Percentiles rank a stretch among this genome's conserved stretches.
Conservation (phyloP, 305 asterid species). For the Fraxinus paxiana region DNA sequence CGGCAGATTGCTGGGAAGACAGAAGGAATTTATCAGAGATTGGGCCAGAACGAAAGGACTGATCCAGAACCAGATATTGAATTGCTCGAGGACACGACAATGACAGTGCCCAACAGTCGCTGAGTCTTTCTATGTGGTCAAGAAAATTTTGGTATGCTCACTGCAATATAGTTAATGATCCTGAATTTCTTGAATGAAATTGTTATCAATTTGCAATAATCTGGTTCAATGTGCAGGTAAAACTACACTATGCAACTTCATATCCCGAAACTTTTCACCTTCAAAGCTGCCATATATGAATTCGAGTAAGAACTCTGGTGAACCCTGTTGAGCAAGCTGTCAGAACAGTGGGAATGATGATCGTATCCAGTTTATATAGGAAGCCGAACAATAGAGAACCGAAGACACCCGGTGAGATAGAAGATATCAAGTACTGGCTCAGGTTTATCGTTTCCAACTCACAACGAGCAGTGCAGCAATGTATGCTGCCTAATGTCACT, state of each 20-base stretch:
- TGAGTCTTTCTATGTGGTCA: slow-evolving; percentile 77
- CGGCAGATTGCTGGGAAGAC: slow-evolving; percentile 57
- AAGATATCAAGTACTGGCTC: slow-evolving; percentile 83
- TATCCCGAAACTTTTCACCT: slow-evolving; percentile 53
- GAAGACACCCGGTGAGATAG: slow-evolving; percentile 51
- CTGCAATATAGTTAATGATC: background rate
- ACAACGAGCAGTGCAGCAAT: slow-evolving; percentile 62
- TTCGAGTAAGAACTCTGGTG: slow-evolving; percentile 59
- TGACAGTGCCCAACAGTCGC: slow-evolving; percentile 58
- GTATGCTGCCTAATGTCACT: slow-evolving; percentile 71
- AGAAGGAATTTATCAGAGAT: slow-evolving; percentile 47
- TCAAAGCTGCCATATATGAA: slow-evolving; percentile 52
- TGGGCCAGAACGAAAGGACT: slow-evolving; percentile 48
- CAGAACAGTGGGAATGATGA: slow-evolving; percentile 54
- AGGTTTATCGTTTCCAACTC: slow-evolving; percentile 71
- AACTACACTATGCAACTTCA: slow-evolving; percentile 52
- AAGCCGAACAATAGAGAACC: slow-evolving; percentile 57
- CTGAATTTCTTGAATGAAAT: background rate
- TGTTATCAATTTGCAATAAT: background rate
- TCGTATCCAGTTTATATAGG: slow-evolving; percentile 59
- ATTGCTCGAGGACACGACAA: slow-evolving; percentile 54
- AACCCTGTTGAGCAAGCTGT: slow-evolving; percentile 80
- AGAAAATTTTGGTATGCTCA: slow-evolving; percentile 53
- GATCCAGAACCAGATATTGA: slow-evolving; percentile 61
- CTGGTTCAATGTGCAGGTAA: slow-evolving; percentile 45